Evolutionary conservation across 1,284 basidiomycete genomes (phyloP).

Genomic region (Earliella scabrosa): DNA sequence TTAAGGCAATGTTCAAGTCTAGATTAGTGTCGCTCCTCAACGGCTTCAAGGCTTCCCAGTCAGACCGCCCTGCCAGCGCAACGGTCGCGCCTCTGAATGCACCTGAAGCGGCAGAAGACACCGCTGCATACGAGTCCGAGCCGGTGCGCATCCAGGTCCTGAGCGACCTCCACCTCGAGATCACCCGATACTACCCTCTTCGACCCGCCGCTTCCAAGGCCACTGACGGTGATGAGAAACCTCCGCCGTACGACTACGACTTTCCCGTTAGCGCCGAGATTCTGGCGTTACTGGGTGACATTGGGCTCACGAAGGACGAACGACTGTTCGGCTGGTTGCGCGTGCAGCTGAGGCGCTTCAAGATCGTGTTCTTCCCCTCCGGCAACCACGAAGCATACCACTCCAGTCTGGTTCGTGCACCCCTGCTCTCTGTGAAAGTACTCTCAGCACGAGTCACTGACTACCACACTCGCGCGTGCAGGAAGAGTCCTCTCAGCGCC

Average conservation of each 20-base stretch:
- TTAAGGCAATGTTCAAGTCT: no score
- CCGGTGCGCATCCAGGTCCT: constrained; percentile 30
- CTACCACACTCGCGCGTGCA: neutral
- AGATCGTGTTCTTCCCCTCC: constrained; percentile 39
- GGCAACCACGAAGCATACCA: constrained; percentile 41
- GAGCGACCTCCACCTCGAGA: constrained; percentile 44
- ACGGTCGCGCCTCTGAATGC: no score
- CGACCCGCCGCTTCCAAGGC: no score
- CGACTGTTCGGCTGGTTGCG: constrained; percentile 41
- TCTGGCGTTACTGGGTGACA: constrained; percentile 45
- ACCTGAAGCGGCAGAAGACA: no score
- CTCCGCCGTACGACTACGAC: constrained; percentile 32
- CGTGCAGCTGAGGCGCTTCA: constrained; percentile 36
- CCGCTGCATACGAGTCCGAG: neutral
- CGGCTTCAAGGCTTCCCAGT: no score
- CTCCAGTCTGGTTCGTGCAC: constrained; percentile 24
- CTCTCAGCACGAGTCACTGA: no score
- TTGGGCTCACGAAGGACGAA: constrained; percentile 38
- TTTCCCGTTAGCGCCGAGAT: constrained; percentile 35
- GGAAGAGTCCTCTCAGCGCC: constrained; percentile 14
- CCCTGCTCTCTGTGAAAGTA: no score
- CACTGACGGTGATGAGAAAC: constrained; percentile 15
- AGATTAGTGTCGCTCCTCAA: no score
- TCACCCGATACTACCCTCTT: no score
- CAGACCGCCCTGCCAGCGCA: no score